These are phyloP conservation scores for Yamadazyma sp. DNA, from an alignment of 1,139 yeast genomes.

Conservation along the genomic window DNA sequence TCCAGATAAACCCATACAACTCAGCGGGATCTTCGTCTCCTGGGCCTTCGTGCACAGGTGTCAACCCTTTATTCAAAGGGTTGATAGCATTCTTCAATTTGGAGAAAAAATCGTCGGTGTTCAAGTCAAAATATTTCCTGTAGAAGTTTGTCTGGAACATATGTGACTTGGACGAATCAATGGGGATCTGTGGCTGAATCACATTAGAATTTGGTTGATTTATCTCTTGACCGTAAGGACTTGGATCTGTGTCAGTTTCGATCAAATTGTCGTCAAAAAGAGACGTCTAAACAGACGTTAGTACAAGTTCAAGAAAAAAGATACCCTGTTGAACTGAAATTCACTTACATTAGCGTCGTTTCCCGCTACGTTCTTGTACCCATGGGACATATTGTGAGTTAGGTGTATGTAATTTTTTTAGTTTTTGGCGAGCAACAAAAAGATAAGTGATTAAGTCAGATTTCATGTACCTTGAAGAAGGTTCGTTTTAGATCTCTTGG, in stretches of 20 bases:
- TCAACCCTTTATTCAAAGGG: constrained; percentile 35
- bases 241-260: constrained; percentile 10
- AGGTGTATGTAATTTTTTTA: neutral
- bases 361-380: constrained; percentile 9
- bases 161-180: constrained; percentile 28
- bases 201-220: constrained; percentile 12
- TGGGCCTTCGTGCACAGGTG: constrained; percentile 18
- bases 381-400: constrained; percentile 6
- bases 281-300: constrained; percentile 8
- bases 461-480: constrained; percentile 6
- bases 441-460: too few relatives aligned
- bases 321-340: neutral
- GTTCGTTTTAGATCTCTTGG: constrained; percentile 10
- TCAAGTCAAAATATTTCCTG: constrained; percentile 61
- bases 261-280: constrained; percentile 15
- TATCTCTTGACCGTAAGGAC: constrained; percentile 1
- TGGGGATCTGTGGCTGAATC: constrained; percentile 20
- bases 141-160: constrained; percentile 58
- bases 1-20: constrained; percentile 83
- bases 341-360: constrained; percentile 9
- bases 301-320: too few relatives aligned
- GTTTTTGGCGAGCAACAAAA: too few relatives aligned
- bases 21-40: constrained; percentile 47
- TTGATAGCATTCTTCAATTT: constrained; percentile 46
- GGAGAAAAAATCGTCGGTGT: constrained; percentile 55